Evolutionary conservation across 2,329 filamentous ascomycete species (phyloP).

Genomic region (Simplicillium sp.): DNA sequence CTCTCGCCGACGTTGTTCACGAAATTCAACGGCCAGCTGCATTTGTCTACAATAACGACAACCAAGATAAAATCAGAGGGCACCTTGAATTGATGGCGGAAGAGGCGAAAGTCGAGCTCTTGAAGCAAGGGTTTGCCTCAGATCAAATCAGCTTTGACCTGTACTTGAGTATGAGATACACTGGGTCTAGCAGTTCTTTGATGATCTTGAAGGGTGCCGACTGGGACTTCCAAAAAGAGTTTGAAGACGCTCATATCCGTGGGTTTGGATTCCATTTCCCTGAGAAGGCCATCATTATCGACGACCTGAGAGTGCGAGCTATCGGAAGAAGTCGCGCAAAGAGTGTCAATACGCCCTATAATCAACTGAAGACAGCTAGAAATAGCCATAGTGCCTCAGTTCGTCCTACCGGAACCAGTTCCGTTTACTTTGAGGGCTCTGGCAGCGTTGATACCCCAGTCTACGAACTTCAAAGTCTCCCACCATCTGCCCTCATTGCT

Average conservation of each 20-base stretch:
- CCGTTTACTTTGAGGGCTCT: conserved; percentile 11
- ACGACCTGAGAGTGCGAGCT: conserved; percentile 31
- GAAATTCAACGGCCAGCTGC: conserved; percentile 28
- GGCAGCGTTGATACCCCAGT: conserved; percentile 16
- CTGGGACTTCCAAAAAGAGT: conserved; percentile 13
- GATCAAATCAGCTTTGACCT: conserved; percentile 29
- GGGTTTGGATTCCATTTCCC: conserved; percentile 62
- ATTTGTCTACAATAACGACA: conserved; percentile 15
- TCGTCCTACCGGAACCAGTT: conserved; percentile 8
- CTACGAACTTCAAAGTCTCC: conserved; percentile 13
- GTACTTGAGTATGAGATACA: conserved; percentile 33
- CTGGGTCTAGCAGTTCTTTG: conserved; percentile 30
- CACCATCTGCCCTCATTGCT: conserved; percentile 7
- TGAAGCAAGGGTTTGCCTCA: conserved; percentile 18
- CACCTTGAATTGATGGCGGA: conserved; percentile 14
- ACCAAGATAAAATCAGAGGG: conserved; percentile 10
- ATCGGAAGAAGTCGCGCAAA: conserved; percentile 15
- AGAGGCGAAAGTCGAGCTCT: conserved; percentile 12
- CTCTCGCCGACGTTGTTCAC: conserved; percentile 33
- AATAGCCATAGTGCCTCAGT: conserved; percentile 7
- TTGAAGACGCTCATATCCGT: conserved; percentile 54
- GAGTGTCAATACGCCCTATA: conserved; percentile 10
- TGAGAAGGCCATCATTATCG: conserved; percentile 28
- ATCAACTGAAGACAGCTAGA: conserved; percentile 10
- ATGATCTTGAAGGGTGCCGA: conserved; percentile 20